Conservation (phyloP, 1,284 basidiomycete species). For the Leccinum fuscescens region DNA sequence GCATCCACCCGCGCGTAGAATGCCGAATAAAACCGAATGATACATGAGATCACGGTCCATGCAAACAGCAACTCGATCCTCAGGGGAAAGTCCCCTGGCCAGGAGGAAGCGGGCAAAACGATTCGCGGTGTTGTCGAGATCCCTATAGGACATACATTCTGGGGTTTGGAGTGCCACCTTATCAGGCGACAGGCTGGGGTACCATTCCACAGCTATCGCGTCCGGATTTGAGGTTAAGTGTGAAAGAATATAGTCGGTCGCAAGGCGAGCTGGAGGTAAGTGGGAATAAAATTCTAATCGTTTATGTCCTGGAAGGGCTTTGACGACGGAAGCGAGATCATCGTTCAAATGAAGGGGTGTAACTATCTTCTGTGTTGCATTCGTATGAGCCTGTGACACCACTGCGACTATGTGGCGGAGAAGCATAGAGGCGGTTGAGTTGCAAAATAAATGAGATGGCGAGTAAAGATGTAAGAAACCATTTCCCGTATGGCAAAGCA, state of each 20-base stretch:
- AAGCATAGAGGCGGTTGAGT: conserved; percentile 25
- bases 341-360: conserved; percentile 27
- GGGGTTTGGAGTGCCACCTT: conserved; percentile 4
- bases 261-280: conserved; percentile 31
- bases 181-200: conserved; percentile 34
- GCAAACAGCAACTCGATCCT: conserved; percentile 50
- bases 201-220: conserved; percentile 41
- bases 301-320: conserved; percentile 31
- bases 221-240: conserved; percentile 34
- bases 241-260: conserved; percentile 40
- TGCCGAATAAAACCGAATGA: conserved; percentile 45
- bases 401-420: conserved; percentile 30
- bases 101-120: conserved; percentile 45
- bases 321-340: conserved; percentile 36
- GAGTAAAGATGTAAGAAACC: conserved; percentile 19
- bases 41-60: conserved; percentile 45
- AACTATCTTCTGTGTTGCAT: conserved; percentile 20
- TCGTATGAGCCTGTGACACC: conserved; percentile 5
- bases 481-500: conserved; percentile 8
- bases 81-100: conserved; percentile 37
- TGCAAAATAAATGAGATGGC: conserved; percentile 23
- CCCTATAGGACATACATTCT: conserved; percentile 37
- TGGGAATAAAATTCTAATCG: conserved; percentile 25
- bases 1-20: conserved; percentile 52
- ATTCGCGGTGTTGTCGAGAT: conserved; percentile 41